Evolutionary conservation across 2,329 filamentous ascomycete genomes (phyloP).

Genomic region (Trichophyton mentagrophytes): DNA sequence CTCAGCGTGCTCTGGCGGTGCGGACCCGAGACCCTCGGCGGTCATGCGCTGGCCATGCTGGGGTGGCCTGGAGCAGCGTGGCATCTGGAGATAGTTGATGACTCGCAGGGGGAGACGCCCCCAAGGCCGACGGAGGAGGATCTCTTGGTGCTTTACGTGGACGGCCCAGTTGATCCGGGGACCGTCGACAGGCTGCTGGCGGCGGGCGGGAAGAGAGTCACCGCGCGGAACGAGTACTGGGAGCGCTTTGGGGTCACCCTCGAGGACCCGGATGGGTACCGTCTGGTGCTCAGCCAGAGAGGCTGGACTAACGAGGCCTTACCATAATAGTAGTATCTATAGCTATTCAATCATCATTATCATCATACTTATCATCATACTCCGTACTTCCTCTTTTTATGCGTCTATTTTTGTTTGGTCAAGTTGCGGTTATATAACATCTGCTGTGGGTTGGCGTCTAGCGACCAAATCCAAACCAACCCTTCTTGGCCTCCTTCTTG

Average conservation of each 20-base stretch:
- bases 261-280: slow-evolving; percentile 37
- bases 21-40: slow-evolving; percentile 23
- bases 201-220: slow-evolving; percentile 25
- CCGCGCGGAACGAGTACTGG: slow-evolving; percentile 24
- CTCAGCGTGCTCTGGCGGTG: slow-evolving; percentile 27
- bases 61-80: slow-evolving; percentile 28
- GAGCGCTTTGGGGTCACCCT: slow-evolving; percentile 34
- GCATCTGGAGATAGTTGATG: slow-evolving; percentile 36
- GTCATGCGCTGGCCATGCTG: slow-evolving; percentile 34
- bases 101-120: slow-evolving; percentile 18
- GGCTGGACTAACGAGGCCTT: not conserved
- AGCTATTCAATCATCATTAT: not conserved
- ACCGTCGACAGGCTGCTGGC: slow-evolving; percentile 24
- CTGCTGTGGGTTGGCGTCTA: slow-evolving; percentile 11
- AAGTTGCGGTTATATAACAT: not conserved
- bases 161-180: slow-evolving; percentile 19
- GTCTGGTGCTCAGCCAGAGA: slow-evolving; percentile 27
- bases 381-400: not conserved
- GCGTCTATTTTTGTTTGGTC: not conserved
- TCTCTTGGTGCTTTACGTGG: slow-evolving; percentile 35
- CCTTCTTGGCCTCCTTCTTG: slow-evolving; percentile 48
- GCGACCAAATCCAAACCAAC: slow-evolving; percentile 62
- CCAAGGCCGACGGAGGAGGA: slow-evolving; percentile 33
- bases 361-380: not conserved
- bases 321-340: not conserved